Percentiles rank a stretch among this genome's conserved stretches.
These are phyloP conservation scores for Schoenoplectus tabernaemontani DNA, from an alignment of 202 grass and related monocot species.

Conservation along the genomic window DNA sequence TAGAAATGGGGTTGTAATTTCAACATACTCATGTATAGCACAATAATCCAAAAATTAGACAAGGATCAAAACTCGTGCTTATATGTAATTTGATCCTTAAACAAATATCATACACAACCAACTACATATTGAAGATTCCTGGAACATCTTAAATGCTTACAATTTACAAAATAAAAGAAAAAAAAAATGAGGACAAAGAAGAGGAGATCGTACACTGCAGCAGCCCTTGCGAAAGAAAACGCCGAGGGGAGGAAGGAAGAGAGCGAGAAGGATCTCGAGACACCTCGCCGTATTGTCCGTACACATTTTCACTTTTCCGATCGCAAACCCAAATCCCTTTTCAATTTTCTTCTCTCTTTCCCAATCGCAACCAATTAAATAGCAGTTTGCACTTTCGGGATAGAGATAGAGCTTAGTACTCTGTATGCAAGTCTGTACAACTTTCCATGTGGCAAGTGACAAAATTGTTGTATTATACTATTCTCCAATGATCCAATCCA, in stretches of 20 bases:
- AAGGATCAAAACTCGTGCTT: neutral
- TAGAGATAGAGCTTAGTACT: too few relatives aligned
- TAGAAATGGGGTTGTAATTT: neutral
- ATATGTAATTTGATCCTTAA: neutral
- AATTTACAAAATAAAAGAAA: neutral
- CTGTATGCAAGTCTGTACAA: too few relatives aligned
- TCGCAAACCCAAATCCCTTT: too few relatives aligned
- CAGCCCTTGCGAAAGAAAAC: constrained; percentile 97
- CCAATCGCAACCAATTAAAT: neutral
- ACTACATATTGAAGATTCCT: neutral
- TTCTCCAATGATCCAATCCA: too few relatives aligned
- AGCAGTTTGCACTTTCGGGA: too few relatives aligned
- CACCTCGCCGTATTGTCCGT: constrained; percentile 58
- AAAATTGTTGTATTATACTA: too few relatives aligned
- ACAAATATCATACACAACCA: neutral
- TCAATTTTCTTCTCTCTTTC: constrained; percentile 23
- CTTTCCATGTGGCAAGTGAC: too few relatives aligned
- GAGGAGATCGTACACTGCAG: constrained; percentile 55
- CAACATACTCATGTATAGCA: neutral
- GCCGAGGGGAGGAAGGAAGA: constrained; percentile 83
- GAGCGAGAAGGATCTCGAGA: constrained; percentile 78
- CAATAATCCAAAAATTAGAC: neutral
- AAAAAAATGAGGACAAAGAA: neutral
- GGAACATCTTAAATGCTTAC: neutral
- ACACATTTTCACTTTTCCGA: too few relatives aligned